Evolutionary conservation across 73 alveolate species (phyloP), one percentile per base, ranked within the genome.

Genomic region (Paramecium tetraurelia): DNA sequence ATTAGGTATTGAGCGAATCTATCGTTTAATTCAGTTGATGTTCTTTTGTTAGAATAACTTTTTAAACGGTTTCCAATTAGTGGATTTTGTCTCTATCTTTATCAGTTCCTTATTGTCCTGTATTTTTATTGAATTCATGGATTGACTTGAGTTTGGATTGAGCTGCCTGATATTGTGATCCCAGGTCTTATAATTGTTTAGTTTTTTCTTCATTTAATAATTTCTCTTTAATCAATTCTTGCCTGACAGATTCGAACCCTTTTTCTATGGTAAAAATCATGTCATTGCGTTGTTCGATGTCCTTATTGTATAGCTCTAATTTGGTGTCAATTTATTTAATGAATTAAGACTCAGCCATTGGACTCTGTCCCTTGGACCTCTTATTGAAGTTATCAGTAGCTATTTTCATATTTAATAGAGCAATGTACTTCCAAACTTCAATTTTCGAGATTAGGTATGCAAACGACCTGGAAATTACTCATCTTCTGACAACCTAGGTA

Each of bases 381-480:
- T 75, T 75, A 38, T 75, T 21, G 59, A 75, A 75, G 46, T 16
- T 75, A 1, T 75, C 87, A 35, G 58, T 18, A 0, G 68, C 59
- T 35, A 41, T 20, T 75, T 75, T 22, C 36, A 21, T 18, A 22
- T 18, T 11, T 33, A 21, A 21, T 18, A 2, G 21, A 68, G 27
- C 5, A 12, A 33, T 14, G 14, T 75, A 75, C 87, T 75, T 38
- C 69, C 59, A 12, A 75, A 38, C 46, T 75, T 75, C 9, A 75
- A 18, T 18, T 75, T 75, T 75, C 59, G 5, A 22, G 58, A 75
- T 38, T 38, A 14, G 3, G 87, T 36, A 18, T 75, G 87, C 14
- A 75, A 41, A n/a, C 87, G 87, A 9, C 87, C 87, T 14, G 87
- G 87, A 38, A 38, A 75, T 38, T 75, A 4, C 38, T 75, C 87